Base-by-base conservation (phyloP, 306 rosid species). In the Cucurbita moschata region DNA sequence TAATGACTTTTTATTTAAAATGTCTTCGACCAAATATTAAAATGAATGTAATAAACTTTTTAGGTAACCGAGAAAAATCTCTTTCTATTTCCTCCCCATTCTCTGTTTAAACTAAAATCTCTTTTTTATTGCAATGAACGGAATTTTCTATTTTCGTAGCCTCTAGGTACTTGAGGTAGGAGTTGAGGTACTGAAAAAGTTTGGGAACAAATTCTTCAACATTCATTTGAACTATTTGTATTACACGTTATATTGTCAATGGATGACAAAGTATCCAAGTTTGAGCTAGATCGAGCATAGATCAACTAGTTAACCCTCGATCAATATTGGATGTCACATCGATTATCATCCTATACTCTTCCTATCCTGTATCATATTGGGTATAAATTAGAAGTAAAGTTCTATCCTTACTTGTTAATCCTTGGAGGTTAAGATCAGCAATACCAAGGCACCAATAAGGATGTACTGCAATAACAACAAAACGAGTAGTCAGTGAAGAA, bases 391-490 rank as follows among this genome's bases (percentile, higher is more conserved):
- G 43, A 40, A 40, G 43, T 40, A 40, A 40, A 40, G 7, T 5
- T 30, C 5, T 8, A 46, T 10, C 10, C 50, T 46, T 12, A 46
- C 11, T 46, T 10, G 4, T 46, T 46, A 46, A 12, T 46, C 50
- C 11, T 46, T 46, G 11, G 50, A 1, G 13, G 3, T 80, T 57
- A 83, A 73, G 51, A 77, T 58, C 75, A 87, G 79, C 77, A 87
- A 71, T 59, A 82, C 84, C 76, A 85, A 73, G 15, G 80, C 79
- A 30, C 88, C 91, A 8, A 83, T 40, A 30, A 85, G 66, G 42
- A 86, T 53, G 76, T 82, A 85, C 95, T 86, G 88, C 87, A 75
- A 61, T 39, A 67, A 56, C 30, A 63, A 9, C 19, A 64, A 39
- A 56, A n/a, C n/a, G 57, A 21, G 19, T 21, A 35, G 16, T 19